Evolutionary conservation across 2,329 filamentous ascomycete genomes (phyloP).

Genomic region (Claviceps fusiformis): DNA sequence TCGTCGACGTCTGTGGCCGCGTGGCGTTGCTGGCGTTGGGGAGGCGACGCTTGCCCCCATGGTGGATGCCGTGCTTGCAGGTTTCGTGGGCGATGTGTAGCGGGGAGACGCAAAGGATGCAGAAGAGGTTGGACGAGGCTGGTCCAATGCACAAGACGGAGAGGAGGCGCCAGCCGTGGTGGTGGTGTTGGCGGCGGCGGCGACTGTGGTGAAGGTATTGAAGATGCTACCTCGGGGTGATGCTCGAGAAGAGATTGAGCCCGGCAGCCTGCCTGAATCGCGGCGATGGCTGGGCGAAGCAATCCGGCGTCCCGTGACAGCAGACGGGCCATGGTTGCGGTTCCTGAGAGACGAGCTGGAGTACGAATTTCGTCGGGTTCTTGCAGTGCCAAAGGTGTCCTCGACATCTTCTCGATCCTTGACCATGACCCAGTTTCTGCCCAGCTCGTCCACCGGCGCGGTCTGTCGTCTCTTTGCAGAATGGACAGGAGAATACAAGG

Average conservation of each 20-base stretch:
- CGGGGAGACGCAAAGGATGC: slow-evolving; percentile 20
- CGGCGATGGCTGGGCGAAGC: slow-evolving; percentile 21
- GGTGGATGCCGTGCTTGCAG: slow-evolving; percentile 19
- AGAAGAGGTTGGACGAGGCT: slow-evolving; percentile 15
- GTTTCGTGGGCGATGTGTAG: slow-evolving; percentile 27
- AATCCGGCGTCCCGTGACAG: slow-evolving; percentile 29
- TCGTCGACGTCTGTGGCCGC: slow-evolving; percentile 9
- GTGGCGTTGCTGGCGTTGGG: slow-evolving; percentile 10
- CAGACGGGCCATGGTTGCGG: slow-evolving; percentile 19
- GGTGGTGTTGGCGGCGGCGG: no score
- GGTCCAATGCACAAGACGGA: slow-evolving; percentile 2
- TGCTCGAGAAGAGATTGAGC: background rate
- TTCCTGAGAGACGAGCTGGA: slow-evolving; percentile 15
- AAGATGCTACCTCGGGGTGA: slow-evolving; percentile 20
- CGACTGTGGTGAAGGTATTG: slow-evolving; percentile 9
- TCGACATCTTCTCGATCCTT: slow-evolving; percentile 26
- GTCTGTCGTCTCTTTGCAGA: slow-evolving; percentile 42
- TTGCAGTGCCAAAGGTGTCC: slow-evolving; percentile 4
- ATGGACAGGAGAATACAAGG: slow-evolving; percentile 30
- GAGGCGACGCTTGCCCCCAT: slow-evolving; percentile 11
- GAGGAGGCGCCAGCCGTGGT: background rate
- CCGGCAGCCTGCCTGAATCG: slow-evolving; percentile 16
- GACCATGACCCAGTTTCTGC: slow-evolving; percentile 61
- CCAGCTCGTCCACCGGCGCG: slow-evolving; percentile 40
- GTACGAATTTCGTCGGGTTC: slow-evolving; percentile 14